These are phyloP conservation scores for Didymella pomorum DNA, from an alignment of 2,329 filamentous ascomycete species.

Conservation along the genomic window DNA sequence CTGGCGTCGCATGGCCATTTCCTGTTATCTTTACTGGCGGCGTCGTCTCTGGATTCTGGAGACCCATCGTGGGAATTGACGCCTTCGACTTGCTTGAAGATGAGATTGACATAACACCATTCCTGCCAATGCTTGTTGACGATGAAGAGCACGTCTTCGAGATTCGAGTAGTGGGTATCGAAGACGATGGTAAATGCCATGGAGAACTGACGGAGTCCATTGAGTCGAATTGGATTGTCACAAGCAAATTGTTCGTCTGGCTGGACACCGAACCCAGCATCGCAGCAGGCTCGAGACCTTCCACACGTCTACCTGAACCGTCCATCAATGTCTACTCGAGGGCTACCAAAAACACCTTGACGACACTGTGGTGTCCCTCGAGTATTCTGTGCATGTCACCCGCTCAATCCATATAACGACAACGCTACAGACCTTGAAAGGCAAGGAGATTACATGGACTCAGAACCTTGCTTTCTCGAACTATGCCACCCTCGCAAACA, in stretches of 20 bases:
- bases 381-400: constrained; percentile 65
- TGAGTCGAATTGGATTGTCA: constrained; percentile 76
- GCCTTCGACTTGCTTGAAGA: constrained; percentile 81
- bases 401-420: constrained; percentile 65
- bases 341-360: constrained; percentile 57
- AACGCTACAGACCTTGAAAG: constrained; percentile 59
- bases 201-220: constrained; percentile 64
- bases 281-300: constrained; percentile 59
- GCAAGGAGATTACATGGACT: constrained; percentile 61
- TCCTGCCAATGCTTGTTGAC: constrained; percentile 73
- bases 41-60: constrained; percentile 77
- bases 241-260: constrained; percentile 84
- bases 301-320: constrained; percentile 52
- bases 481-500: constrained; percentile 61
- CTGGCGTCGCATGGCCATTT: constrained; percentile 82
- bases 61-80: constrained; percentile 79
- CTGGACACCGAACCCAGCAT: constrained; percentile 61
- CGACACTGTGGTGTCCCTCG: constrained; percentile 66
- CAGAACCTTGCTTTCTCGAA: constrained; percentile 65
- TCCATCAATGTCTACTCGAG: constrained; percentile 61
- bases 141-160: constrained; percentile 71
- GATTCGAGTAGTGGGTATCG: constrained; percentile 71
- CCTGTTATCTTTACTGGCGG: constrained; percentile 85
- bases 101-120: constrained; percentile 83
- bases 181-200: constrained; percentile 61